Evolutionary conservation across 495 filamentous ascomycete genomes (phyloP).

Genomic region (Penicillium atrosanguineum): DNA sequence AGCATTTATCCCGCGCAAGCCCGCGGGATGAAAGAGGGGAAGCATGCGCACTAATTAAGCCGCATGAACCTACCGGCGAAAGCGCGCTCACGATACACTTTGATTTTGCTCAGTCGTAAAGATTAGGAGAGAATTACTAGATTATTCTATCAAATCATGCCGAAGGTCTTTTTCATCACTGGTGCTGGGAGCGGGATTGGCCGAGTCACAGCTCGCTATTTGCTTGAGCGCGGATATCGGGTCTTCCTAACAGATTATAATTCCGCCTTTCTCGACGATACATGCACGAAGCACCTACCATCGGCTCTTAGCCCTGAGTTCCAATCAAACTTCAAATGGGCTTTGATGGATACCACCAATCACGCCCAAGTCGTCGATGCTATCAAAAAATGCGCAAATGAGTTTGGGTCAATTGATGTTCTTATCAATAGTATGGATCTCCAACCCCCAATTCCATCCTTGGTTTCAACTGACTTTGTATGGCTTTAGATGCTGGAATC

Average conservation of each 20-base stretch:
- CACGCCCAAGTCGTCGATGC: not conserved
- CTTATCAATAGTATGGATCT: not conserved
- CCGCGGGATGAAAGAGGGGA: too few species aligned
- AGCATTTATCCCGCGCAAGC: too few species aligned
- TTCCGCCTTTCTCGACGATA: not conserved
- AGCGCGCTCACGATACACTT: too few species aligned
- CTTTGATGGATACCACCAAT: not conserved
- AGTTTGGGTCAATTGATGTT: not conserved
- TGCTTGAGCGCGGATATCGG: conserved; percentile 1
- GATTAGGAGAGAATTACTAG: too few species aligned
- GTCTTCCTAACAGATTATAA: conserved; percentile 9
- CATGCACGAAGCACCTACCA: not conserved
- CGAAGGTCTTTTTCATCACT: conserved; percentile 1
- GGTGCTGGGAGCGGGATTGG: conserved; percentile 6
- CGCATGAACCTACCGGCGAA: too few species aligned
- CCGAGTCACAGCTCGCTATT: conserved; percentile 3
- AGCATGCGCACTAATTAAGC: too few species aligned
- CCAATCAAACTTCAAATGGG: not conserved
- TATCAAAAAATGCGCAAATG: not conserved
- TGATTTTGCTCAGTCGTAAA: not conserved
- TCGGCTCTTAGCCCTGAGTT: not conserved
- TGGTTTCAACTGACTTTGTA: not conserved
- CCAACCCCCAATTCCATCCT: not conserved
- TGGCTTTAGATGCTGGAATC: not conserved
- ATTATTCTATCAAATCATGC: not conserved